Conservation (phyloP, 2,329 filamentous ascomycete species). For the Diaporthe ilicicola region DNA sequence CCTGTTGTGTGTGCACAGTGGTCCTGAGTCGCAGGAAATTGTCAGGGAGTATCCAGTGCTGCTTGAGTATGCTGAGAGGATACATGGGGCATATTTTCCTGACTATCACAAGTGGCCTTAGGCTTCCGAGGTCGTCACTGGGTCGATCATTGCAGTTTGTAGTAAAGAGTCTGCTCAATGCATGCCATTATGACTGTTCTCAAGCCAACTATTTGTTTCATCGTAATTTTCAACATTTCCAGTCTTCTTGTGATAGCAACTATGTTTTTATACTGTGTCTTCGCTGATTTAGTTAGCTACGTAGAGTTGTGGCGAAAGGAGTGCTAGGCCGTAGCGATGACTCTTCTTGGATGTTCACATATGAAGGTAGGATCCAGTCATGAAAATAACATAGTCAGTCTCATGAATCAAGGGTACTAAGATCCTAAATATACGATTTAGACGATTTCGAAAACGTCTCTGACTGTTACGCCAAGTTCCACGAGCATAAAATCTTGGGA, state of each 20-base stretch:
- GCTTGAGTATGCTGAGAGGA: conserved; percentile 63
- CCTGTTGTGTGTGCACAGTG: conserved; percentile 42
- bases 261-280: too few species aligned
- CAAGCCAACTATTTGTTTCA: accelerated
- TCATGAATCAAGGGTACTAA: neutral
- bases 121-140: neutral
- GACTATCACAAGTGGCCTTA: conserved; percentile 58
- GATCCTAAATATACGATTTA: neutral
- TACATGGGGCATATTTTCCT: conserved; percentile 65
- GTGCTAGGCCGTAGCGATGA: too few species aligned
- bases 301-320: too few species aligned
- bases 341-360: neutral
- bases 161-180: too few species aligned
- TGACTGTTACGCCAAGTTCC: neutral
- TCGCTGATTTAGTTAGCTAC: too few species aligned
- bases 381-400: neutral
- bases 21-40: conserved; percentile 54
- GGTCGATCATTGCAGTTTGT: neutral
- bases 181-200: neutral
- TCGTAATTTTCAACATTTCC: neutral
- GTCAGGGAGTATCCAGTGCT: conserved; percentile 57
- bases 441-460: conserved; percentile 2
- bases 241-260: too few species aligned
- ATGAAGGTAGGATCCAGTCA: neutral
- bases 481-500: neutral